Conservation (phyloP, 148 eudicot species). For the Heliosperma pusillum region DNA sequence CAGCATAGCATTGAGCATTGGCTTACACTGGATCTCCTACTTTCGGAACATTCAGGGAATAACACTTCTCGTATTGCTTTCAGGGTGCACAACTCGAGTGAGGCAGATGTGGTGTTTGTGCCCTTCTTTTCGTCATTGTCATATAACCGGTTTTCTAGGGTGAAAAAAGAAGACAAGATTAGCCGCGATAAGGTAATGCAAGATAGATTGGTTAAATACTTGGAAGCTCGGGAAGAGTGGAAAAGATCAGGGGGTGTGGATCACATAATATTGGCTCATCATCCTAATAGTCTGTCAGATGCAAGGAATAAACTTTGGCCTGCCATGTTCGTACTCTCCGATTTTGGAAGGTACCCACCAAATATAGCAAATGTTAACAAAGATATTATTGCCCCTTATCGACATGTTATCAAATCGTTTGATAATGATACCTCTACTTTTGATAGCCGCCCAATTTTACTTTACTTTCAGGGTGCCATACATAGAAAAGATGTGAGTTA, state of each 20-base stretch:
- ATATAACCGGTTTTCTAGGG: conserved; percentile 58
- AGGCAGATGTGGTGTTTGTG: conserved; percentile 84
- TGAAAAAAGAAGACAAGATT: conserved; percentile 37
- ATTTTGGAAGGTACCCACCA: conserved; percentile 94
- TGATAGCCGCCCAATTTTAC: conserved; percentile 71
- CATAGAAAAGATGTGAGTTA: conserved; percentile 86
- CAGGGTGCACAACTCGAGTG: conserved; percentile 73
- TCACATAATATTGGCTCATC: conserved; percentile 84
- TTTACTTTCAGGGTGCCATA: conserved; percentile 88
- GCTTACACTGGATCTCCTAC: conserved; percentile 84
- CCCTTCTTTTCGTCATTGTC: conserved; percentile 85
- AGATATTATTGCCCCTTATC: conserved; percentile 93
- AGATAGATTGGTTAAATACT: conserved; percentile 57
- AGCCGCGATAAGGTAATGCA: conserved; percentile 53
- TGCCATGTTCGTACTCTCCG: conserved; percentile 72
- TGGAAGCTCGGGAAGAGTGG: conserved; percentile 77
- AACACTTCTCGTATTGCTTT: conserved; percentile 43
- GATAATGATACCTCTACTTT: conserved; percentile 62
- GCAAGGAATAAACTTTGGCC: conserved; percentile 88
- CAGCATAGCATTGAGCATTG: conserved; percentile 96
- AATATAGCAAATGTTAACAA: conserved; percentile 79
- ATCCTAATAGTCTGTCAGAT: conserved; percentile 81
- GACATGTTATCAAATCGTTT: conserved; percentile 59
- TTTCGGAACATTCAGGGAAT: conserved; percentile 46
- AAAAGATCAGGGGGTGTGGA: conserved; percentile 79